phyloP scores from a whole-genome alignment of 768 basidiomycete genomes.

The Scleroderma citrinum region DNA sequence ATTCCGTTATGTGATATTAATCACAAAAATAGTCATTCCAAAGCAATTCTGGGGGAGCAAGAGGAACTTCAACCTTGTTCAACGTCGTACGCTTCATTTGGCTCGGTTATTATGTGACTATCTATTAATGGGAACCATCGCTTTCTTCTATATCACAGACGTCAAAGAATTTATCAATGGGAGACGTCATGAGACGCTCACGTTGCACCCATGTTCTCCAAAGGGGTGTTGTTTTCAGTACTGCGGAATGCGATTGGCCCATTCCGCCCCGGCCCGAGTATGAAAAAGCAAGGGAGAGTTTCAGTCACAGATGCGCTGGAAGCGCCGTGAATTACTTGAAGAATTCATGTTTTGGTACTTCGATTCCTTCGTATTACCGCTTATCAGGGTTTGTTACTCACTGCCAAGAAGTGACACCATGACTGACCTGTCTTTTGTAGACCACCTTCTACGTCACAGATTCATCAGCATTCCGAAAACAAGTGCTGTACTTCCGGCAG shows the following conservation, averaged over 20 bases:
- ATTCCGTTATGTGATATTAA: slow-evolving; percentile 53
- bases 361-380: slow-evolving; percentile 72
- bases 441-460: slow-evolving; percentile 94
- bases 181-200: slow-evolving; percentile 77
- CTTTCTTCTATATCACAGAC: slow-evolving; percentile 37
- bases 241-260: slow-evolving; percentile 78
- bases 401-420: not conserved
- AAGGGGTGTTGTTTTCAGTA: slow-evolving; percentile 64
- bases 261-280: slow-evolving; percentile 37
- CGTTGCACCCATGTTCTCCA: slow-evolving; percentile 74
- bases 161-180: slow-evolving; percentile 66
- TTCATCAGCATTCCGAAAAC: slow-evolving; percentile 77
- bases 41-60: slow-evolving; percentile 72
- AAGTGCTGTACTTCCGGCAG: slow-evolving; percentile 86
- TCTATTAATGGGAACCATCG: not conserved
- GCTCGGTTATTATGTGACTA: not conserved
- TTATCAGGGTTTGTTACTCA: slow-evolving; percentile 51
- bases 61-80: slow-evolving; percentile 55
- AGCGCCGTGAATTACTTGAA: slow-evolving; percentile 74
- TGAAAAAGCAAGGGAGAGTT: slow-evolving; percentile 40
- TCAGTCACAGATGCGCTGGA: slow-evolving; percentile 63
- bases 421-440: slow-evolving; percentile 33
- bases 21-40: slow-evolving; percentile 69
- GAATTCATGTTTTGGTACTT: slow-evolving; percentile 96
- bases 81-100: slow-evolving; percentile 42